These are phyloP conservation scores for Curvularia verruculosa DNA, from an alignment of 2,329 filamentous ascomycete genomes.

Conservation along the genomic window DNA sequence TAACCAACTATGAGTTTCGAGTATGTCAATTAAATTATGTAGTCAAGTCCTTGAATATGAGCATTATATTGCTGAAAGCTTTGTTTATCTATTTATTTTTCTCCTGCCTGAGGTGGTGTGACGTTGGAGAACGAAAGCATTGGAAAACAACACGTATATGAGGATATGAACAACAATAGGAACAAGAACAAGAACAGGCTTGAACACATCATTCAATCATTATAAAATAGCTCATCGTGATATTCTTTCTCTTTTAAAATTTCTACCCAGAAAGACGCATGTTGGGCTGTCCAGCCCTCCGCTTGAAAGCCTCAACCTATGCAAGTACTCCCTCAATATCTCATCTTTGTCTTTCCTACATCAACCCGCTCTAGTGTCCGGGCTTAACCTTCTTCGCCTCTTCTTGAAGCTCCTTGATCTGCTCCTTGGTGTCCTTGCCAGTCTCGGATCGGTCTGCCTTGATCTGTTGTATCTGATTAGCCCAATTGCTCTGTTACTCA, in stretches of 20 bases:
- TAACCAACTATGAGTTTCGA: no score
- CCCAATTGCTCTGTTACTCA: not conserved
- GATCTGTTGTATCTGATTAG: constrained; percentile 33
- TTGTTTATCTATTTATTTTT: not conserved
- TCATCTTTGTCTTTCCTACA: not conserved
- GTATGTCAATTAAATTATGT: not conserved
- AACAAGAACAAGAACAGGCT: not conserved
- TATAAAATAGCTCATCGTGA: constrained; percentile 5
- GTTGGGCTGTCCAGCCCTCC: not conserved
- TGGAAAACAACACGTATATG: not conserved
- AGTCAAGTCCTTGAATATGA: not conserved
- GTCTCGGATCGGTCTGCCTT: constrained; percentile 54
- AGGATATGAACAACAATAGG: not conserved
- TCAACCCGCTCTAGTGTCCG: not conserved
- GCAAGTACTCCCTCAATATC: not conserved
- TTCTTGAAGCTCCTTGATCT: constrained; percentile 56
- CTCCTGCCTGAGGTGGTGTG: not conserved
- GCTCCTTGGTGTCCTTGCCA: constrained; percentile 45
- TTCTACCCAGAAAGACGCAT: not conserved
- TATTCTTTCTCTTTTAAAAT: not conserved
- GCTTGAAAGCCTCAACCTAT: not conserved
- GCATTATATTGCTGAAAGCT: not conserved
- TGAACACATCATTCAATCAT: not conserved
- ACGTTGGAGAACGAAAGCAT: not conserved
- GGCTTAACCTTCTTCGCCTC: constrained; percentile 46